Evolutionary conservation across 2,329 filamentous ascomycete species (phyloP).

Genomic region (Nothophoma quercina): DNA sequence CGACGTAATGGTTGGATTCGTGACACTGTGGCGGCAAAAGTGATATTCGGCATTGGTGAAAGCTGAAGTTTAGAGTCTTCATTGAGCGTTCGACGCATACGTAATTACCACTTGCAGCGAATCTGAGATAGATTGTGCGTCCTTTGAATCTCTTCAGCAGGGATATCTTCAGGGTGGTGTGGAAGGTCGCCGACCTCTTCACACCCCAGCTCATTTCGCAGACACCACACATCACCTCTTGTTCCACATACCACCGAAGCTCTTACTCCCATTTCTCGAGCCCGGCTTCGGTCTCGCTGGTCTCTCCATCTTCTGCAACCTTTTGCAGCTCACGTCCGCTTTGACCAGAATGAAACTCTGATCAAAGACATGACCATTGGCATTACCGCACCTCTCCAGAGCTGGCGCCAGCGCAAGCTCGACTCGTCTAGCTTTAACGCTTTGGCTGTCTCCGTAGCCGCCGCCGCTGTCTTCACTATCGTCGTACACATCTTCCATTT

Average conservation of each 20-base stretch:
- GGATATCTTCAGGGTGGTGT: not conserved
- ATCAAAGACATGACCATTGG: constrained; percentile 49
- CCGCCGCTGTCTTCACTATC: constrained; percentile 29
- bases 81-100: constrained; percentile 7
- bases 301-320: constrained; percentile 35
- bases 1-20: not conserved
- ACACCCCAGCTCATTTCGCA: not conserved
- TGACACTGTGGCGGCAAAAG: constrained; percentile 18
- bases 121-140: not conserved
- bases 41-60: not conserved
- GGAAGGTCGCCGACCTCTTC: constrained; percentile 5
- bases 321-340: constrained; percentile 48
- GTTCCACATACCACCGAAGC: constrained; percentile 26
- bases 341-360: constrained; percentile 49
- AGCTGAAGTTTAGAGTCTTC: not conserved
- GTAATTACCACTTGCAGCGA: not conserved
- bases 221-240: not conserved
- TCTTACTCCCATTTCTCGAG: constrained; percentile 17
- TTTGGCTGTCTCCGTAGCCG: constrained; percentile 20
- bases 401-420: constrained; percentile 48
- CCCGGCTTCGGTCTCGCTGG: constrained; percentile 22
- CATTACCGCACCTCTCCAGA: constrained; percentile 48
- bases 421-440: constrained; percentile 33
- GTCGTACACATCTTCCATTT: constrained; percentile 49
- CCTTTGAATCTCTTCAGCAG: not conserved